Base-by-base conservation (phyloP, 2,329 filamentous ascomycete genomes). In the Cyphellophora europaea region DNA sequence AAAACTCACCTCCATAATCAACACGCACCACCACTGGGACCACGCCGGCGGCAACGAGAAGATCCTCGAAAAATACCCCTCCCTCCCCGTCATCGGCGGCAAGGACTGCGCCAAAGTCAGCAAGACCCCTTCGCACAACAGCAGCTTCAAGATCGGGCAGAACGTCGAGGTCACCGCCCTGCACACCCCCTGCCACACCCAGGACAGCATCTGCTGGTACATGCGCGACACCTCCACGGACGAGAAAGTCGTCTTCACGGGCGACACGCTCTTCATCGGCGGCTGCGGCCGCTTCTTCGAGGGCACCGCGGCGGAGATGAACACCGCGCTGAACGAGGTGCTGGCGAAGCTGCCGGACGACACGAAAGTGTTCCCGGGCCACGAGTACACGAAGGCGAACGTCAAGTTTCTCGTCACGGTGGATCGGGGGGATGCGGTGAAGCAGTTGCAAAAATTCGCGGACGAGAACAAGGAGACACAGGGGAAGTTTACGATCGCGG, bases 351-450 rank as follows among this genome's bases (percentile, higher is more conserved):
- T 98, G 37, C 89, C 91, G 0, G 81, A 93, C 49, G 87, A 96
- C 50, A 96, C 91, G 1, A 81, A 81, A 45, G 85, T 98, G 45
- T 98, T 85, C 55, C 88, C 89, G 12, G 91, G 91, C 3, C 91
- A 98, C 53, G 91, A 96, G 59, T 98, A 98, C 64, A 98, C 91
- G n/a, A 94, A 91, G 61, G 74, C 81, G 33, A 98, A 98, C 53
- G 86, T 91, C 52, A 86, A 86, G 56, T 98, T 98, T 54, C 79
- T 51, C 40, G 38, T 41, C 16, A 40, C 40, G 21, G 38, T 49
- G 11, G 41, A 43, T 11, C 35, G 38, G 8, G 30, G 30, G 17
- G 30, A 37, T 16, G 43, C 44, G 29, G 76, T 95, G 43, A 78
- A 82, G 67, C 82, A 79, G 49, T 69, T 98, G 19, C 68, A 83